These are phyloP conservation scores for Thelonectria rubi DNA, from an alignment of 2,329 filamentous ascomycete genomes.

Conservation along the genomic window DNA sequence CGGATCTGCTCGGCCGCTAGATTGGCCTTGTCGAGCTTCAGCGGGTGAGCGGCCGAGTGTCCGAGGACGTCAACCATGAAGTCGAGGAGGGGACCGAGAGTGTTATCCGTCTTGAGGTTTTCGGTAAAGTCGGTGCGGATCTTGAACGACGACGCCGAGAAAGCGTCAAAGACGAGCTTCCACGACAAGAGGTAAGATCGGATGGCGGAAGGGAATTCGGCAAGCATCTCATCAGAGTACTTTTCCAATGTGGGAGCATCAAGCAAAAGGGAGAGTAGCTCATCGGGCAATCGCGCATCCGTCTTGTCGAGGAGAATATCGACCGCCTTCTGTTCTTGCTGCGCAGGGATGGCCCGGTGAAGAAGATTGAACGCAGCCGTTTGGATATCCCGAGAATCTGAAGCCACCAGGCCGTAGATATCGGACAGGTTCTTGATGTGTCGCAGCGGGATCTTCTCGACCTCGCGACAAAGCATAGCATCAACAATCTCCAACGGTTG, in stretches of 20 bases:
- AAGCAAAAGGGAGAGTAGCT: constrained; percentile 83
- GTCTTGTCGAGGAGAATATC: constrained; percentile 78
- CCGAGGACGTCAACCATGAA: constrained; percentile 88
- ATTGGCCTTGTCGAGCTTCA: constrained; percentile 76
- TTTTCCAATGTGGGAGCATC: constrained; percentile 78
- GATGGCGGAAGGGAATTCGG: constrained; percentile 73
- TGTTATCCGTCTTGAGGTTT: constrained; percentile 78
- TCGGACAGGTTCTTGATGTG: constrained; percentile 71
- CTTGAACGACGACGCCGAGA: constrained; percentile 79
- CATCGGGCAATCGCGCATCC: constrained; percentile 79
- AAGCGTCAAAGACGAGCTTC: constrained; percentile 90
- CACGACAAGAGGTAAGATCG: constrained; percentile 88
- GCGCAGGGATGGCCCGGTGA: constrained; percentile 78
- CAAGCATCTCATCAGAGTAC: constrained; percentile 71
- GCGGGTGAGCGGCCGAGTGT: constrained; percentile 75
- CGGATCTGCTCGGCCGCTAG: constrained; percentile 67
- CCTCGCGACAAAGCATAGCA: constrained; percentile 73
- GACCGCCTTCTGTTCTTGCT: constrained; percentile 84
- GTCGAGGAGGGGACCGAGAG: constrained; percentile 74
- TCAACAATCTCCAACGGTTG: constrained; percentile 81
- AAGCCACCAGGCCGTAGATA: constrained; percentile 79
- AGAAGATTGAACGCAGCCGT: constrained; percentile 82
- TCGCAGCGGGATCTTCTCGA: constrained; percentile 70
- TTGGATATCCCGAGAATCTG: constrained; percentile 78
- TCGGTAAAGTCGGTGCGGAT: constrained; percentile 84